A percentile compares a stretch with the other conserved stretches of the same genome.
phyloP scores from a whole-genome alignment of 371 early-diverging fungal genomes.

The Mucor plumbeus region DNA sequence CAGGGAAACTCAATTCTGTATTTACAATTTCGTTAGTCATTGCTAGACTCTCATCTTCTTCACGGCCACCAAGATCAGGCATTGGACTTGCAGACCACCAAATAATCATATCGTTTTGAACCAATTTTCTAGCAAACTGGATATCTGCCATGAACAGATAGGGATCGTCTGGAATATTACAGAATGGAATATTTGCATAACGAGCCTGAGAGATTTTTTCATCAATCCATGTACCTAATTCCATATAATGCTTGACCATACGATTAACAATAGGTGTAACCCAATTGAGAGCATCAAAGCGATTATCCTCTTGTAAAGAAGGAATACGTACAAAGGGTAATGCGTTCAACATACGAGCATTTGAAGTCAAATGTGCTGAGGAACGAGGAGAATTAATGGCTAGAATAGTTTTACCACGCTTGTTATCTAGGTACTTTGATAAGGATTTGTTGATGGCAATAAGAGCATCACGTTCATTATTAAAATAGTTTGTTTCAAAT shows the following conservation, averaged over 20 bases:
- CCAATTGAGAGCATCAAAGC: constrained; percentile 87
- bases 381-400: constrained; percentile 66
- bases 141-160: constrained; percentile 83
- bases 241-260: constrained; percentile 77
- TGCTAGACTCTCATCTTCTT: constrained; percentile 77
- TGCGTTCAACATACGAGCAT: constrained; percentile 60
- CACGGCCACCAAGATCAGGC: constrained; percentile 93
- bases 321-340: constrained; percentile 76
- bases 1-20: constrained; percentile 78
- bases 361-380: constrained; percentile 52
- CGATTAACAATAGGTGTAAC: constrained; percentile 69
- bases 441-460: constrained; percentile 55
- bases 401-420: constrained; percentile 74
- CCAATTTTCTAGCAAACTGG: constrained; percentile 79
- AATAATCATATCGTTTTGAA: constrained; percentile 76
- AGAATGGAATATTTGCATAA: constrained; percentile 88
- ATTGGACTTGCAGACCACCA: constrained; percentile 88
- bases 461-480: constrained; percentile 64
- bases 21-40: constrained; percentile 59
- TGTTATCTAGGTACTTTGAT: constrained; percentile 61
- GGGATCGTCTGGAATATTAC: constrained; percentile 87
- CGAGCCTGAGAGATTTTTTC: constrained; percentile 79
- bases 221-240: constrained; percentile 72
- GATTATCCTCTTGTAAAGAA: constrained; percentile 59
- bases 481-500: constrained; percentile 51